Conservation (phyloP, 1,139 yeast genomes). For the Sugiyamaella neomexicana region DNA sequence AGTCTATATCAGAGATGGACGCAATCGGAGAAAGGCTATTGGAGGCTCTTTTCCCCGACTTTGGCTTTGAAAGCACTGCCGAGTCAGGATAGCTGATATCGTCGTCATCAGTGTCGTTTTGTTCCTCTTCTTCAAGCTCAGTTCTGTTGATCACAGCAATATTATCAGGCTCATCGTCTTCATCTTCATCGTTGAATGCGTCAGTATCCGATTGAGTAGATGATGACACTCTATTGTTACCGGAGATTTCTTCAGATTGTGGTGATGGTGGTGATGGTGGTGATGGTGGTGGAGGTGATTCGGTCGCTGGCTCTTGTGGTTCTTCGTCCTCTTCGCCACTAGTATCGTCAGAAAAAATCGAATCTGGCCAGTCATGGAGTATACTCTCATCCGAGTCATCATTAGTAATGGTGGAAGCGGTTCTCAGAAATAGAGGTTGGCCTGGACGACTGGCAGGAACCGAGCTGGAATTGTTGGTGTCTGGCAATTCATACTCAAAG, state of each 20-base stretch:
- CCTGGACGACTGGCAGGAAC: conserved; percentile 9
- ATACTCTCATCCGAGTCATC: conserved; percentile 11
- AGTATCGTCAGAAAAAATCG: neutral
- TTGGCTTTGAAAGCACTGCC: neutral
- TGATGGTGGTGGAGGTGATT: too few relatives aligned
- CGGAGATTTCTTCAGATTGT: too few relatives aligned
- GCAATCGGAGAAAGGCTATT: neutral
- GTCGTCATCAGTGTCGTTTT: conserved; percentile 16
- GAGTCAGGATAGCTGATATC: conserved; percentile 28
- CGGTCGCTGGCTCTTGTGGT: neutral
- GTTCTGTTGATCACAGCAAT: conserved; percentile 1
- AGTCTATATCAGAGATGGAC: neutral
- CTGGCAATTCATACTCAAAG: conserved; percentile 4
- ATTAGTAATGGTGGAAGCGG: conserved; percentile 9
- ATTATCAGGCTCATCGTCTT: conserved; percentile 12
- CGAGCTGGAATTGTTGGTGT: neutral
- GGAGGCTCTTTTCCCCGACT: neutral
- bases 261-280: neutral
- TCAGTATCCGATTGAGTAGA: neutral
- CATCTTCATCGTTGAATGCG: conserved; percentile 15
- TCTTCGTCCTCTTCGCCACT: conserved; percentile 1
- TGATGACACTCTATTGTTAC: too few relatives aligned
- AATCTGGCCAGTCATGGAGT: conserved; percentile 13
- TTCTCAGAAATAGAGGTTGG: conserved; percentile 14
- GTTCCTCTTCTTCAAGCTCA: conserved; percentile 15